Evolutionary conservation across 2,329 filamentous ascomycete genomes (phyloP), one percentile per base, ranked within the genome.

Genomic region (Fusarium compactum): DNA sequence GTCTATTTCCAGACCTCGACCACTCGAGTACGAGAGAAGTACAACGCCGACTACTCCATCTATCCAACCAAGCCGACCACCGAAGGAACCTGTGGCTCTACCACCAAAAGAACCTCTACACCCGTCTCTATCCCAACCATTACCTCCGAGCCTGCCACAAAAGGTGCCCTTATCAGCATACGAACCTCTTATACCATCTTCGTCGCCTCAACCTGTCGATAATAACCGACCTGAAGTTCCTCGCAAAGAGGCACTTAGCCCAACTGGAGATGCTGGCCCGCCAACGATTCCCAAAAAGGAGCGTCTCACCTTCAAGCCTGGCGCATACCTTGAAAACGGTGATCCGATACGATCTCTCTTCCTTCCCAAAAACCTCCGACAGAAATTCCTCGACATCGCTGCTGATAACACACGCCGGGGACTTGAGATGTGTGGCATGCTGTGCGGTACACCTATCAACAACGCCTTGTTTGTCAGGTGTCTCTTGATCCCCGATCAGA

Each of bases 401-500:
- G 82, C 87, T 0, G 81, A 87, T 20, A 98, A 99, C 78, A 99
- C 96, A 0, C 83, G 83, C 30, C 85, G 85, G 6, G 97, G 97
- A 38, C 86, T 98, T 20, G 96, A 99, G 82, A 98, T 96, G 72
- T 98, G 96, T 78, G 96, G 95, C 38, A 95, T 99, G 71, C 86
- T 99, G 14, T 97, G 94, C 76, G 96, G 95, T 10, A 95, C 93
- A 2, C 85, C 95, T 2, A 92, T 97, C 76, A 95, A 95, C 72
- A 98, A 98, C 77, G 96, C 96, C 1, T 85, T 99, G 5, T 98
- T 98, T 82, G 90, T 99, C 63, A 93, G 91, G 8, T 90, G 91
- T 59, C 87, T 99, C 8, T 87, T 99, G 25, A 95, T 99, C 24
- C 96, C 96, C 0, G 92, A 97, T 76, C 96, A 99, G 79, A 92